Evolutionary conservation across 2,329 filamentous ascomycete species (phyloP), one percentile per base, ranked within the genome.

Genomic region (Beauveria scarabaeidicola): DNA sequence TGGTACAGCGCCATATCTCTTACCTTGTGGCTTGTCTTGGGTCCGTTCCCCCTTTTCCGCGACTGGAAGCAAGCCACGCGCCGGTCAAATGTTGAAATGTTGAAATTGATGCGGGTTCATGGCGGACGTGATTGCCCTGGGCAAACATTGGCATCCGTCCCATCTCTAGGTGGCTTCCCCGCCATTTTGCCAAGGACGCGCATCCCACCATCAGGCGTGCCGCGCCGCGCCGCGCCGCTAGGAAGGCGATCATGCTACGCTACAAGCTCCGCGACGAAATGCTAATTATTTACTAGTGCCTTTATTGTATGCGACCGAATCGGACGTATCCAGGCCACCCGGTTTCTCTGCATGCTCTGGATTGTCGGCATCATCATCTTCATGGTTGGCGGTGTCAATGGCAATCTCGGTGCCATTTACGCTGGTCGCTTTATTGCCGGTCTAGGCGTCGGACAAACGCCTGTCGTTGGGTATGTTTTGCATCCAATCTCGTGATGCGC

Each of bases 401-500:
- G 82, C 44, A 81, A 69, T 58, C 73, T 85, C 2, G 77, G 74
- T 19, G 78, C 78, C 65, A 79, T 88, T 43, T 88, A 87, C 64
- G 84, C 82, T 9, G 85, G 85, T 5, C 77, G 85, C 3, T 87
- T 88, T 66, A 83, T 88, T 62, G 84, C 83, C 27, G 85, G 85
- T 59, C 71, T 87, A 4, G 85, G 85, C 7, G 83, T 88, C 43
- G 85, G 85, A 19, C 83, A 86, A 68, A 87, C 85, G 0, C 82
- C 84, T 5, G 85, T 88, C 6, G 84, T 87, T 41, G 85, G 81
- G 67, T 73, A 63, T 62, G 70, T 36, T 66, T 36, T 66, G 60
- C 7, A 21, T 32, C 3, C 40, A 21, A 32, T 27, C 2, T 15
- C 9, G 15, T 38, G 11, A 13, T n/a, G 38, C 27, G 6, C 5